These are phyloP conservation scores for Podila epigama DNA, from an alignment of 192 early-diverging fungal species.

Conservation along the genomic window DNA sequence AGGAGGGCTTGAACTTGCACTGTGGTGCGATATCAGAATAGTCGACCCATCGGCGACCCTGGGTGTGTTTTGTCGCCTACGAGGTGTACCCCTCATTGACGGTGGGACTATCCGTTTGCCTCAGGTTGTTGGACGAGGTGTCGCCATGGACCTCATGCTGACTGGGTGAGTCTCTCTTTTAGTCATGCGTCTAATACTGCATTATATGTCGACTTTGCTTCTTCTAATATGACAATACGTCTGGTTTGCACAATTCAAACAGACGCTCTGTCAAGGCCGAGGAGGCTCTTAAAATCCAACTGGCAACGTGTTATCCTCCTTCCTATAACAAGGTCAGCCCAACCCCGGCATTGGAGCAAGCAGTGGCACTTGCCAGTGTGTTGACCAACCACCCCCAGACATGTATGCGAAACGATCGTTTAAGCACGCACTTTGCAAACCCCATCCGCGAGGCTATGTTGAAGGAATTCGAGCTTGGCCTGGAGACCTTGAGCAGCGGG, in stretches of 20 bases:
- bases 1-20: conserved; percentile 60
- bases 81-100: conserved; percentile 62
- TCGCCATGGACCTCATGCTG: conserved; percentile 58
- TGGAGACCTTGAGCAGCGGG: conserved; percentile 44
- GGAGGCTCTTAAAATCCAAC: conserved; percentile 44
- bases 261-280: conserved; percentile 53
- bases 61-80: conserved; percentile 57
- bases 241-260: background rate
- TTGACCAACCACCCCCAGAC: conserved; percentile 51
- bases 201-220: background rate
- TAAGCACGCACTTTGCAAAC: conserved; percentile 31
- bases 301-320: conserved; percentile 42
- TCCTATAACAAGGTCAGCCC: conserved; percentile 30
- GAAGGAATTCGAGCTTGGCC: conserved; percentile 48
- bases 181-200: background rate
- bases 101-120: conserved; percentile 59
- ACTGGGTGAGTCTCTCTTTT: conserved; percentile 38
- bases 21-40: conserved; percentile 61
- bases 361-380: conserved; percentile 29
- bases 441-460: conserved; percentile 50
- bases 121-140: conserved; percentile 53
- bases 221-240: background rate
- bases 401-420: conserved; percentile 55
- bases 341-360: conserved; percentile 41
- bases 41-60: conserved; percentile 47